Evolutionary conservation across 805 yeast genomes (phyloP).

Genomic region (Ogataea trehalophila): DNA sequence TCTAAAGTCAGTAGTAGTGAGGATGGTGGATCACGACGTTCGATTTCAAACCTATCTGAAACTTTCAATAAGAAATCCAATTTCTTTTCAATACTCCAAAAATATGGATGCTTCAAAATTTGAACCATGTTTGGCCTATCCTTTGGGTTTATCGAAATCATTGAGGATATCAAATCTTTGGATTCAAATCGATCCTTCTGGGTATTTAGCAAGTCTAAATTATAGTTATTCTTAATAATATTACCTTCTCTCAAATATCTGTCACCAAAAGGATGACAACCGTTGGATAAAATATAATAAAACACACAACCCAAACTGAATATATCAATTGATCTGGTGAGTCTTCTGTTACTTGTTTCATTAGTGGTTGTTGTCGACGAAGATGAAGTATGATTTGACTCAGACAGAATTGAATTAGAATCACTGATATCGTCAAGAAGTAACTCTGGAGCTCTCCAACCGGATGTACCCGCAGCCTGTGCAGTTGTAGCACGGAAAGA

Average conservation of each 20-base stretch:
- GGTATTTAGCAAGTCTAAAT: conserved; percentile 41
- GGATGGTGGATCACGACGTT: conserved; percentile 73
- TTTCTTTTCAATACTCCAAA: conserved; percentile 73
- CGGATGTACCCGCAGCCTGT: conserved; percentile 93
- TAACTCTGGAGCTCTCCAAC: conserved; percentile 97
- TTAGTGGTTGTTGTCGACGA: neutral
- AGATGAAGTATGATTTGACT: conserved; percentile 1
- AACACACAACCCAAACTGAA: conserved; percentile 95
- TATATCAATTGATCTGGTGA: conserved; percentile 88
- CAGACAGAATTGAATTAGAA: conserved; percentile 12
- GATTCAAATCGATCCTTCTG: conserved; percentile 57
- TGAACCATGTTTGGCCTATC: conserved; percentile 64
- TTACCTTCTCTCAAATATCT: conserved; percentile 83
- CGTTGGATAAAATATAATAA: conserved; percentile 76
- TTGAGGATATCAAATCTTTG: conserved; percentile 59
- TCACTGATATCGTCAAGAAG: conserved; percentile 37
- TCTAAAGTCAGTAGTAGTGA: conserved; percentile 52
- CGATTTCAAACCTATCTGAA: conserved; percentile 88
- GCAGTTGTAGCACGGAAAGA: conserved; percentile 90
- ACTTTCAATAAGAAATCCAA: conserved; percentile 81
- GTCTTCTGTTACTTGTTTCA: conserved; percentile 41
- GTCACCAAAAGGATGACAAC: conserved; percentile 95
- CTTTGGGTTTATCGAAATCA: conserved; percentile 68
- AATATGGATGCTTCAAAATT: conserved; percentile 80
- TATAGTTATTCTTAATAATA: conserved; percentile 63